These are phyloP conservation scores for Pseudocercospora macadamiae DNA, from an alignment of 2,329 filamentous ascomycete species.

Conservation along the genomic window DNA sequence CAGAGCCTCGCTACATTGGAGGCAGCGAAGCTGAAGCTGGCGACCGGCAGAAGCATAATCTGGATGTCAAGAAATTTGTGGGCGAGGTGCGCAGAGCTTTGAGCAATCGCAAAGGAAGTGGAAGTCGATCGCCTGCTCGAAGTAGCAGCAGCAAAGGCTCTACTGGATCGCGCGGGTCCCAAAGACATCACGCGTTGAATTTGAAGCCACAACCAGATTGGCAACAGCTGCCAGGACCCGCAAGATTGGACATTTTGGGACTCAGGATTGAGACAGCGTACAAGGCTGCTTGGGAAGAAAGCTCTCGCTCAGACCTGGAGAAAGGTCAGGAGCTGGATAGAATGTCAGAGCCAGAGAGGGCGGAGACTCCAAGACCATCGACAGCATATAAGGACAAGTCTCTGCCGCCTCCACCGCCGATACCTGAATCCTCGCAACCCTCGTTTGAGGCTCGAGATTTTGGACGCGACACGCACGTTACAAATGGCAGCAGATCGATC, in stretches of 20 bases:
- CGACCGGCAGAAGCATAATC: slow-evolving; percentile 46
- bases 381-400: slow-evolving; percentile 19
- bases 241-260: slow-evolving; percentile 65
- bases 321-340: not conserved
- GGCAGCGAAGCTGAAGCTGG: slow-evolving; percentile 13
- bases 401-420: slow-evolving; percentile 5
- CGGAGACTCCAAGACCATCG: slow-evolving; percentile 18
- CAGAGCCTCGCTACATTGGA: slow-evolving; percentile 19
- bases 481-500: slow-evolving; percentile 84
- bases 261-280: slow-evolving; percentile 47
- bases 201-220: slow-evolving; percentile 25
- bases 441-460: slow-evolving; percentile 26
- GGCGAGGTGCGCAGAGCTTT: slow-evolving; percentile 83
- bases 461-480: slow-evolving; percentile 59
- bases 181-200: slow-evolving; percentile 12
- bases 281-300: slow-evolving; percentile 26
- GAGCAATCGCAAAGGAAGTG: slow-evolving; percentile 53
- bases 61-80: slow-evolving; percentile 82
- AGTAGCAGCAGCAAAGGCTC: slow-evolving; percentile 47
- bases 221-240: slow-evolving; percentile 34
- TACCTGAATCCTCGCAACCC: slow-evolving; percentile 12
- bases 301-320: slow-evolving; percentile 10
- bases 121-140: slow-evolving; percentile 23
- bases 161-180: slow-evolving; percentile 9
- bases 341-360: slow-evolving; percentile 7